Evolutionary conservation across 306 rosid species (phyloP), one percentile per base, ranked within the genome.

Genomic region (Malus asiatica): DNA sequence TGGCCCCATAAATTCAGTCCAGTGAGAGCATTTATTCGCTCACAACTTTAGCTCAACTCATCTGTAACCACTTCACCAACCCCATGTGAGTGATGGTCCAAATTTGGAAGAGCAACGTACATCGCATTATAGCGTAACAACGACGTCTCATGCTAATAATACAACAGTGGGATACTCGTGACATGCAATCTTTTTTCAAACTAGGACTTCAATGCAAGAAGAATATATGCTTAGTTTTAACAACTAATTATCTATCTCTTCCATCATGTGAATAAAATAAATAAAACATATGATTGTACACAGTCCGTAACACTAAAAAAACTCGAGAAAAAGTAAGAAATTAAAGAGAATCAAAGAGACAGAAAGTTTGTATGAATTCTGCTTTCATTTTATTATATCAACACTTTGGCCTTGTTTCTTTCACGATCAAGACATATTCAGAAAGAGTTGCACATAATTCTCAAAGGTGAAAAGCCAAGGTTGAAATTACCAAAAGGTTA

Each of bases 401-500:
- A 68, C 79, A 57, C 84, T 83, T 61, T 71, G 35, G 75, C 12
- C 32, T 61, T 59, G 62, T 51, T 46, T 60, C 80, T 46, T 51
- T 63, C 68, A 52, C 73, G 66, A 14, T 19, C 25, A 27, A 11
- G 64, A 59, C 30, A 59, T 59, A 7, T 59, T 53, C 30, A 11
- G 64, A 58, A 5, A 4, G 12, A 58, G 55, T 48, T 48, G 1
- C 20, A 48, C 20, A 15, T 16, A 48, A 15, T 48, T 33, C 46
- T 46, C 32, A 29, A 51, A 12, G 48, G 71, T 75, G 84, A 81
- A 87, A 76, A 79, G 83, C 86, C 66, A 77, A 88, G 91, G 96
- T 88, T 88, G 90, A 82, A 35, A 25, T 57, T 57, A 8, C 44
- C 70, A 35, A 2, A 52, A 77, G 51, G 52, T 52, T 72, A 62